Evolutionary conservation across 306 rosid genomes (phyloP).

Genomic region (Lablab purpureus): DNA sequence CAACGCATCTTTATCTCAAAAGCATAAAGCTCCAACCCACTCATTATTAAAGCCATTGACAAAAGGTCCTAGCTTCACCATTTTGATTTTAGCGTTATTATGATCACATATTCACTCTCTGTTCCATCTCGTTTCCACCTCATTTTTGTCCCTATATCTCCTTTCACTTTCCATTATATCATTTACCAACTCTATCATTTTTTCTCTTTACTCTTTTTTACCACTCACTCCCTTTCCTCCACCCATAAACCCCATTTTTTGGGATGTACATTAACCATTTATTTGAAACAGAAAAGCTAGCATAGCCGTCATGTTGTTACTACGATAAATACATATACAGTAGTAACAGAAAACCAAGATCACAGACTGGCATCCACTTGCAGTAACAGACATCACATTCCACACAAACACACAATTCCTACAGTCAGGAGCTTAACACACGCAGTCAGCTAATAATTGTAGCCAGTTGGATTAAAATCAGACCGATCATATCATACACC

Average conservation of each 20-base stretch:
- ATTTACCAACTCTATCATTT: neutral
- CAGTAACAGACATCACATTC: neutral
- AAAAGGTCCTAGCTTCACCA: constrained; percentile 19
- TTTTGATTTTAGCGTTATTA: neutral
- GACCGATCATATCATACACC: neutral
- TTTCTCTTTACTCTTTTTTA: neutral
- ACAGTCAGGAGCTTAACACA: neutral
- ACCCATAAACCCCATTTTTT: neutral
- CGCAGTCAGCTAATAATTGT: neutral
- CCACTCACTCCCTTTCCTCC: neutral
- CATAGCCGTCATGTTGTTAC: neutral
- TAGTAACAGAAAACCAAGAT: neutral
- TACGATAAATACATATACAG: neutral
- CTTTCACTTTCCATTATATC: neutral
- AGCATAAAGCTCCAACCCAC: constrained; percentile 32
- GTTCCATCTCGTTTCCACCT: neutral
- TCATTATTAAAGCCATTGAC: constrained; percentile 14
- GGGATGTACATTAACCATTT: neutral
- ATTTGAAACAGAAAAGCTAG: constrained; percentile 15
- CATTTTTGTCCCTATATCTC: neutral
- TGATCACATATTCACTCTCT: neutral
- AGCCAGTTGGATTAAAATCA: neutral
- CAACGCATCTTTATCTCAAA: constrained; percentile 10
- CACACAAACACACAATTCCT: neutral
- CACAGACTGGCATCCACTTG: constrained; percentile 16